phyloP scores from a whole-genome alignment of 2,329 filamentous ascomycete species.

The Colletotrichum incanum region DNA sequence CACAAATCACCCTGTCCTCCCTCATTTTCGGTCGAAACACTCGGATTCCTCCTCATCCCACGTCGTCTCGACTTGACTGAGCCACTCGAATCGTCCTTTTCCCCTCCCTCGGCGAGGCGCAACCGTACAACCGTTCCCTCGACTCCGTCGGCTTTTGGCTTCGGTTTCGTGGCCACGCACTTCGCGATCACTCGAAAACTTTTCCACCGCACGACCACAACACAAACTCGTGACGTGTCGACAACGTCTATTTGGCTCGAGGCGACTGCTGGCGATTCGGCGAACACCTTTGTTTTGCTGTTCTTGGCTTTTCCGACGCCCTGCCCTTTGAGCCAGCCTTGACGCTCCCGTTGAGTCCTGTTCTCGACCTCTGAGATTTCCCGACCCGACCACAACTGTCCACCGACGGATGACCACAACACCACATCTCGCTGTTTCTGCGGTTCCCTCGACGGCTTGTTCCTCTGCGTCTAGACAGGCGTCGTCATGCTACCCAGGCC shows the following conservation, averaged over 20 bases:
- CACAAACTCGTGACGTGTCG: conserved; percentile 18
- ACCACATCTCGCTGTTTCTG: conserved; percentile 25
- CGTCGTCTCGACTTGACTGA: conserved; percentile 39
- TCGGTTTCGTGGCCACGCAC: conserved; percentile 43
- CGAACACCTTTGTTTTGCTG: conserved; percentile 8
- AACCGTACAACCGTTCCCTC: conserved; percentile 47
- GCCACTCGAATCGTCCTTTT: conserved; percentile 45
- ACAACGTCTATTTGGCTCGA: background rate
- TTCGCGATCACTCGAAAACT: conserved; percentile 44
- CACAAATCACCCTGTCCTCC: conserved; percentile 35
- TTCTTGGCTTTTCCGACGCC: conserved; percentile 21
- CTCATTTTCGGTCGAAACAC: conserved; percentile 39
- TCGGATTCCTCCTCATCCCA: conserved; percentile 31
- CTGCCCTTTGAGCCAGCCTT: conserved; percentile 17
- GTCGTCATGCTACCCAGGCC: conserved; percentile 73
- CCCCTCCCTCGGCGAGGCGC: conserved; percentile 51
- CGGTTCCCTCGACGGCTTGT: conserved; percentile 21
- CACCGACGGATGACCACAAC: conserved; percentile 40
- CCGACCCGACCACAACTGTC: conserved; percentile 21
- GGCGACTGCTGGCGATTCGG: background rate
- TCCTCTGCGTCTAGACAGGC: conserved; percentile 61
- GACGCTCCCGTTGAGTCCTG: conserved; percentile 27
- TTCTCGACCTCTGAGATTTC: conserved; percentile 16
- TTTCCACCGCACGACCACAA: conserved; percentile 34
- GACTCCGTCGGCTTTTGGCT: conserved; percentile 43